phyloP scores from a whole-genome alignment of 2,329 filamentous ascomycete species.

The Microthyrium microscopicum region DNA sequence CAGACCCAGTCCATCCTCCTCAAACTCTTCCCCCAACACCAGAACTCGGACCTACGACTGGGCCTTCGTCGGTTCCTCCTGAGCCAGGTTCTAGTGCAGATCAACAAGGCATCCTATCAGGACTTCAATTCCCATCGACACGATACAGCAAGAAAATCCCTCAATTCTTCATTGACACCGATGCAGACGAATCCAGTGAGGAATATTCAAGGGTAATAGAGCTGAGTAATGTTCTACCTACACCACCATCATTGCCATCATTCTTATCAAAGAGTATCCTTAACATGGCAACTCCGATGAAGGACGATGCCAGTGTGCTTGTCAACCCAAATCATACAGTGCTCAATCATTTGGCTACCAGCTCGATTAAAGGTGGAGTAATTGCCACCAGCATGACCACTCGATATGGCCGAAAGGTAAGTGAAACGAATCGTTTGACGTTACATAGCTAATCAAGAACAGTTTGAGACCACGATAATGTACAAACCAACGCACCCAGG shows the following conservation, averaged over 20 bases:
- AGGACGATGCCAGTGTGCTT: constrained; percentile 94
- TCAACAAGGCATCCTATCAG: constrained; percentile 9
- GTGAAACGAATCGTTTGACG: constrained; percentile 11
- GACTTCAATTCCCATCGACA: not conserved
- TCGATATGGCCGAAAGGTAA: constrained; percentile 87
- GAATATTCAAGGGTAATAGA: constrained; percentile 57
- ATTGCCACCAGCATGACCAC: constrained; percentile 92
- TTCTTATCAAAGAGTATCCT: constrained; percentile 91
- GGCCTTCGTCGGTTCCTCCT: too few species aligned
- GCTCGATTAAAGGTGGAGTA: constrained; percentile 93
- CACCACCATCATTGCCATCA: constrained; percentile 70
- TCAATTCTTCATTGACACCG: constrained; percentile 71
- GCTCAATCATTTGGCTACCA: constrained; percentile 88
- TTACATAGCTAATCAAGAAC: constrained; percentile 8
- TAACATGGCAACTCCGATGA: constrained; percentile 80
- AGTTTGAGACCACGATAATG: constrained; percentile 97
- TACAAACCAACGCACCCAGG: constrained; percentile 65
- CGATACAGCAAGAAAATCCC: constrained; percentile 62
- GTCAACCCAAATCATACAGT: constrained; percentile 97
- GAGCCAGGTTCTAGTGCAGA: constrained; percentile 14
- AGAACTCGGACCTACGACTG: constrained; percentile 13
- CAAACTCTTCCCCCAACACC: constrained; percentile 22
- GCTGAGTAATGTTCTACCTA: constrained; percentile 63
- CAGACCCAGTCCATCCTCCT: constrained; percentile 24
- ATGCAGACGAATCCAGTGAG: constrained; percentile 63